These are phyloP conservation scores for Ambrosia artemisiifolia DNA, from an alignment of 129 eudicot genomes.

Conservation along the genomic window DNA sequence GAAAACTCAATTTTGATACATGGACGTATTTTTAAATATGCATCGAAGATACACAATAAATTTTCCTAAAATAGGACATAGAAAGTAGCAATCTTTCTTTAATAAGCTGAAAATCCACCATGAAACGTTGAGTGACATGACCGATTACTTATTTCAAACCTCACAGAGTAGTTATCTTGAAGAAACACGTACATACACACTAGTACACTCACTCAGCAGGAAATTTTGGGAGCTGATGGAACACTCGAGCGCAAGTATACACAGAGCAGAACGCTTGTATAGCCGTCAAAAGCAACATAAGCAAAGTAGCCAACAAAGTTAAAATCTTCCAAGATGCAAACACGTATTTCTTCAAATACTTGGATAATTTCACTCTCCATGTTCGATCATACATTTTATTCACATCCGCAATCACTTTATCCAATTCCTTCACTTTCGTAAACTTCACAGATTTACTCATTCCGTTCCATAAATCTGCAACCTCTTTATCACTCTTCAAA, in stretches of 20 bases:
- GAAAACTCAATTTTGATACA: no score
- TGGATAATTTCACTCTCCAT: conserved; percentile 48
- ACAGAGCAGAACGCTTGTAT: conserved; percentile 47
- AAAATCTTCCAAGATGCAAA: conserved; percentile 58
- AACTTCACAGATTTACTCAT: conserved; percentile 59
- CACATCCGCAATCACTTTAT: conserved; percentile 59
- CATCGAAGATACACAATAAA: no score
- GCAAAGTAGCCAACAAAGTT: conserved; percentile 39
- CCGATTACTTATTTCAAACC: no score
- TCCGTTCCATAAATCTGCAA: conserved; percentile 69
- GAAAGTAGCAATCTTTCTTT: no score
- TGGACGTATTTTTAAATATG: no score
- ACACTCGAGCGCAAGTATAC: conserved; percentile 30
- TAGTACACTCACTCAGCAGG: background rate
- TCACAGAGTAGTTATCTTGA: no score
- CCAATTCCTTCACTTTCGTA: conserved; percentile 52
- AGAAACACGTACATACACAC: no score
- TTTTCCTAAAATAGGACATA: no score
- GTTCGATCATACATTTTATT: conserved; percentile 42
- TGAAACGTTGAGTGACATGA: no score
- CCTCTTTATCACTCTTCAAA: conserved; percentile 65
- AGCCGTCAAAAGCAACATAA: conserved; percentile 39
- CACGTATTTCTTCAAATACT: conserved; percentile 39
- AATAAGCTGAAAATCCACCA: no score
- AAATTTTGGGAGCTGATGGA: conserved; percentile 24